phyloP scores from a whole-genome alignment of 2,329 filamentous ascomycete species.

The Calonectria naviculata region DNA sequence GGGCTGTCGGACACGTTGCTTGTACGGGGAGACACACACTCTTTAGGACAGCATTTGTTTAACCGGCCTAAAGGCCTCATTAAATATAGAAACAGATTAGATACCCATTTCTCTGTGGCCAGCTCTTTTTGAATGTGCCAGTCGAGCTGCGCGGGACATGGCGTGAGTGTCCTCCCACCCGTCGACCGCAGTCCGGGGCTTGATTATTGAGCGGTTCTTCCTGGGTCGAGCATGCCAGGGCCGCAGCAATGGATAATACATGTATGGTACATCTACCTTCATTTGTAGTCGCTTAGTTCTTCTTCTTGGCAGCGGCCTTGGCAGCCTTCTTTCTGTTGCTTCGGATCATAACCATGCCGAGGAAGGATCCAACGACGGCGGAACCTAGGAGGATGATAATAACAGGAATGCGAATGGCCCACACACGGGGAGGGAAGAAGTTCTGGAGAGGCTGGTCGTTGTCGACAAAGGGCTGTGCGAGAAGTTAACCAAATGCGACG shows the following conservation, averaged over 20 bases:
- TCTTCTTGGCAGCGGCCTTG: constrained; percentile 88
- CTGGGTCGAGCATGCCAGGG: constrained; percentile 22
- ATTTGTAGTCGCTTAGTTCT: constrained; percentile 66
- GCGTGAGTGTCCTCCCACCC: neutral
- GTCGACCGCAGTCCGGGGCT: constrained; percentile 17
- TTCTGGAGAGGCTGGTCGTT: constrained; percentile 91
- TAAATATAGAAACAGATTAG: constrained; percentile 50
- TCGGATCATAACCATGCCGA: constrained; percentile 97
- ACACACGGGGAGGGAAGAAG: constrained; percentile 96
- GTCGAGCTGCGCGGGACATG: constrained; percentile 11
- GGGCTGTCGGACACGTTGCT: constrained; percentile 42
- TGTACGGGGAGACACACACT: constrained; percentile 42
- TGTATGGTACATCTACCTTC: constrained; percentile 28
- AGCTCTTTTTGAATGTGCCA: constrained; percentile 22
- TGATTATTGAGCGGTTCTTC: constrained; percentile 29
- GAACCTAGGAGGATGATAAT: constrained; percentile 93
- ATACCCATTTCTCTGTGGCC: constrained; percentile 44
- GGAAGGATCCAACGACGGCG: constrained; percentile 94
- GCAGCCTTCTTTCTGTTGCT: constrained; percentile 98
- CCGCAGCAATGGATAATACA: constrained; percentile 32
- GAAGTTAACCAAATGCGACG: constrained; percentile 23
- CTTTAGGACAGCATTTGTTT: constrained; percentile 39
- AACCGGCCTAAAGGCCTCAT: constrained; percentile 33
- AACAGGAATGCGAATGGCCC: constrained; percentile 98
- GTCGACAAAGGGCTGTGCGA: constrained; percentile 90